These are phyloP conservation scores for Nematocida displodere DNA, from an alignment of 371 early-diverging fungal genomes.

Conservation along the genomic window DNA sequence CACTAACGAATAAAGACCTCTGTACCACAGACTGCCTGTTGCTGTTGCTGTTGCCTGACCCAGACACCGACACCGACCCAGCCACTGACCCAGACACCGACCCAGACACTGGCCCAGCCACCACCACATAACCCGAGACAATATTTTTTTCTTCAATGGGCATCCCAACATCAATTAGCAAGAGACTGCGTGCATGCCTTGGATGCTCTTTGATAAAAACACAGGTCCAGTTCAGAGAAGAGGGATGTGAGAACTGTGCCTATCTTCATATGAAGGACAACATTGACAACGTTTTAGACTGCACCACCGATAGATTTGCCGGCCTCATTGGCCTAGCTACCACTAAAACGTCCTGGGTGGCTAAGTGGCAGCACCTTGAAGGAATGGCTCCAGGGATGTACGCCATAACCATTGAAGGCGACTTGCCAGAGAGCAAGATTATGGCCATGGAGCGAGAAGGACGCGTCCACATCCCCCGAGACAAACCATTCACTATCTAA, in stretches of 20 bases:
- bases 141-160: slow-evolving; percentile 19
- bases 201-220: slow-evolving; percentile 59
- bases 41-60: background rate
- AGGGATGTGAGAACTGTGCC: slow-evolving; percentile 64
- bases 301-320: slow-evolving; percentile 52
- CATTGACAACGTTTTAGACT: slow-evolving; percentile 51
- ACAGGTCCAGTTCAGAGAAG: slow-evolving; percentile 51
- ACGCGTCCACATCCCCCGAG: slow-evolving; percentile 55
- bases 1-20: background rate
- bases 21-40: background rate
- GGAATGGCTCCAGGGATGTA: slow-evolving; percentile 60
- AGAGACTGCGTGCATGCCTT: slow-evolving; percentile 60
- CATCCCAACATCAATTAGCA: slow-evolving; percentile 26
- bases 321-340: slow-evolving; percentile 59
- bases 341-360: slow-evolving; percentile 62
- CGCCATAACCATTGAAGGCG: slow-evolving; percentile 64
- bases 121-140: background rate
- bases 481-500: slow-evolving; percentile 58
- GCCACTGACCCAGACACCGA: too few species aligned
- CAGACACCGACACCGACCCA: background rate
- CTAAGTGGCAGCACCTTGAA: slow-evolving; percentile 64
- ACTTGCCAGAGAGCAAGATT: slow-evolving; percentile 59
- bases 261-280: slow-evolving; percentile 46
- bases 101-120: too few species aligned
- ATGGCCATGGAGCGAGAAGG: slow-evolving; percentile 61